These are phyloP conservation scores for Helichrysum umbraculigerum DNA, from an alignment of 129 eudicot genomes.

Conservation along the genomic window DNA sequence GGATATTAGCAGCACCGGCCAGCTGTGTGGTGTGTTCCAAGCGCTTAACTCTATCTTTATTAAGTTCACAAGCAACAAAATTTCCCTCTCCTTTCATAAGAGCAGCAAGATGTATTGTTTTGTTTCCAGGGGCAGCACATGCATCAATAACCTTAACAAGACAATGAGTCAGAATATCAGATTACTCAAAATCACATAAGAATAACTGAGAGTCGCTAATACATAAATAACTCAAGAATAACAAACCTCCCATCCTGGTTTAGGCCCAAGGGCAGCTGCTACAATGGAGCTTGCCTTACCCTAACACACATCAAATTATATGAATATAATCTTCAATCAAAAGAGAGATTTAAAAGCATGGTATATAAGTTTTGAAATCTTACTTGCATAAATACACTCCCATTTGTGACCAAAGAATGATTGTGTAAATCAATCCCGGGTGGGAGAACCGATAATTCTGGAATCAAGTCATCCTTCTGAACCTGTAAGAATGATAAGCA, in stretches of 20 bases:
- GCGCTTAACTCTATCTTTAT: constrained; percentile 71
- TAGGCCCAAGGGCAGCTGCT: constrained; percentile 81
- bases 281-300: constrained; percentile 99
- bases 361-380: constrained; percentile 12
- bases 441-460: constrained; percentile 80
- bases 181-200: not conserved
- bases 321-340: not conserved
- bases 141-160: constrained; percentile 86
- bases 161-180: constrained; percentile 10
- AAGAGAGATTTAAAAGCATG: not conserved
- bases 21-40: constrained; percentile 49
- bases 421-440: constrained; percentile 86
- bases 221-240: not conserved
- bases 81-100: constrained; percentile 87
- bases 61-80: constrained; percentile 83
- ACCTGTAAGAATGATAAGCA: constrained; percentile 49
- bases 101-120: constrained; percentile 88
- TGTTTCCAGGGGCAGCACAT: constrained; percentile 98
- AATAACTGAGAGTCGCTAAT: not conserved
- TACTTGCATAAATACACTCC: constrained; percentile 88
- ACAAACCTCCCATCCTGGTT: constrained; percentile 94
- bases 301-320: constrained; percentile 36
- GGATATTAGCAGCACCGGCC: constrained; percentile 96
- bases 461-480: constrained; percentile 72
- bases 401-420: constrained; percentile 70